Evolutionary conservation across 1,284 basidiomycete genomes (phyloP).

Genomic region (Ganoderma multipileum): DNA sequence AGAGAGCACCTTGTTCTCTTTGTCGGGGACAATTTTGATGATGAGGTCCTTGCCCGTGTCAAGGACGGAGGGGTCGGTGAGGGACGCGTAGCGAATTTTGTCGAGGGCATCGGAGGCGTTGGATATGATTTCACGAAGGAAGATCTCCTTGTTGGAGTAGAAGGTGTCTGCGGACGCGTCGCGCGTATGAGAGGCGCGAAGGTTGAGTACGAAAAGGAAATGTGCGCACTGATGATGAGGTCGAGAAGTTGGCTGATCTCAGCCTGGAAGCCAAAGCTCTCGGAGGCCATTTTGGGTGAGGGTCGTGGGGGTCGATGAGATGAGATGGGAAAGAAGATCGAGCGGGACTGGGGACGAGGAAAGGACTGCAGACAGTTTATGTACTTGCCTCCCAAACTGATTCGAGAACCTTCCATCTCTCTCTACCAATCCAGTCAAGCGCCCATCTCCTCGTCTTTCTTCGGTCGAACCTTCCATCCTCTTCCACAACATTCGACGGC

Average conservation of each 20-base stretch:
- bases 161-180: slow-evolving; percentile 77
- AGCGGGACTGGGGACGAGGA: slow-evolving; percentile 23
- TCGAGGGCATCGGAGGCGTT: slow-evolving; percentile 95
- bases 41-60: slow-evolving; percentile 89
- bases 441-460: slow-evolving; percentile 28
- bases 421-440: slow-evolving; percentile 39
- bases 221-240: slow-evolving; percentile 84
- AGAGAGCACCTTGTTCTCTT: slow-evolving; percentile 92
- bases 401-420: slow-evolving; percentile 42
- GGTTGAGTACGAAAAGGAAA: slow-evolving; percentile 2
- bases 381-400: slow-evolving; percentile 27
- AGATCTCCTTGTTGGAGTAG: slow-evolving; percentile 99
- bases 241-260: slow-evolving; percentile 96
- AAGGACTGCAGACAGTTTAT: slow-evolving; percentile 30
- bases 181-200: slow-evolving; percentile 22
- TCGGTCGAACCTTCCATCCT: slow-evolving; percentile 38
- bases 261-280: slow-evolving; percentile 93
- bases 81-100: slow-evolving; percentile 94
- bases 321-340: slow-evolving; percentile 24
- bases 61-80: slow-evolving; percentile 90
- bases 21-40: slow-evolving; percentile 94
- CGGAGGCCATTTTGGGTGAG: slow-evolving; percentile 65
- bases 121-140: slow-evolving; percentile 95
- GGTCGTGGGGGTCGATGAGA: slow-evolving; percentile 17
- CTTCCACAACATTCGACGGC: slow-evolving; percentile 33